These are phyloP conservation scores for Neolentinus lepideus DNA, from an alignment of 1,284 basidiomycete species.

Conservation along the genomic window DNA sequence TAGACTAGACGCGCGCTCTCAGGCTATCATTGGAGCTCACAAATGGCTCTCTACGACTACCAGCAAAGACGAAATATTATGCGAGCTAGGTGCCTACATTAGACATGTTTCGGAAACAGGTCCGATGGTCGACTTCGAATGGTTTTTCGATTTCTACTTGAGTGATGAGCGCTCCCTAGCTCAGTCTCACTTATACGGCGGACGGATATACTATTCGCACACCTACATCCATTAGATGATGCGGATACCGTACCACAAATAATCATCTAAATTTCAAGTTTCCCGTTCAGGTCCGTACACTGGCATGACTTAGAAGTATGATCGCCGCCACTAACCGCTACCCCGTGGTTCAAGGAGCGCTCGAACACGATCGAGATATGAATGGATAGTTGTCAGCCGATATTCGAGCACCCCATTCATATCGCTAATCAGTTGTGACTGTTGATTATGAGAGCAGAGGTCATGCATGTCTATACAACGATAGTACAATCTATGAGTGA, in stretches of 20 bases:
- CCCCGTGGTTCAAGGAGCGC: constrained; percentile 23
- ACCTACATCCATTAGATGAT: constrained; percentile 68
- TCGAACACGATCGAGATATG: not conserved
- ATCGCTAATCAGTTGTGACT: too few species aligned
- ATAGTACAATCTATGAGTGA: not conserved
- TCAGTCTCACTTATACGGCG: constrained; percentile 31
- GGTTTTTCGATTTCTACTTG: constrained; percentile 26
- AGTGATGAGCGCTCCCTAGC: not conserved
- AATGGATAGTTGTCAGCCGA: too few species aligned
- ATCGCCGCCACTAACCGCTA: not conserved
- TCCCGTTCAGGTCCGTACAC: constrained; percentile 29
- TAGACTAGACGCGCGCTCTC: too few species aligned
- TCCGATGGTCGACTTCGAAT: constrained; percentile 72
- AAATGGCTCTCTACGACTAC: too few species aligned
- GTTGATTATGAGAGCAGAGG: too few species aligned
- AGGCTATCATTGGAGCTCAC: too few species aligned
- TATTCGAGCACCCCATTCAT: too few species aligned
- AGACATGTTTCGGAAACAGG: constrained; percentile 59
- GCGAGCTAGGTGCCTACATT: constrained; percentile 70
- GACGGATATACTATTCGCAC: constrained; percentile 56
- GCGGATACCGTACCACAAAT: constrained; percentile 63
- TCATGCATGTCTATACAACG: too few species aligned
- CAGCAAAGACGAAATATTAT: too few species aligned
- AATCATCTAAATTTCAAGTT: constrained; percentile 53
- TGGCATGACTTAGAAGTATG: not conserved